A percentile compares a stretch with the other conserved stretches of the same genome.
Evolutionary conservation across 306 rosid species (phyloP).

Genomic region (Prunus campanulata): DNA sequence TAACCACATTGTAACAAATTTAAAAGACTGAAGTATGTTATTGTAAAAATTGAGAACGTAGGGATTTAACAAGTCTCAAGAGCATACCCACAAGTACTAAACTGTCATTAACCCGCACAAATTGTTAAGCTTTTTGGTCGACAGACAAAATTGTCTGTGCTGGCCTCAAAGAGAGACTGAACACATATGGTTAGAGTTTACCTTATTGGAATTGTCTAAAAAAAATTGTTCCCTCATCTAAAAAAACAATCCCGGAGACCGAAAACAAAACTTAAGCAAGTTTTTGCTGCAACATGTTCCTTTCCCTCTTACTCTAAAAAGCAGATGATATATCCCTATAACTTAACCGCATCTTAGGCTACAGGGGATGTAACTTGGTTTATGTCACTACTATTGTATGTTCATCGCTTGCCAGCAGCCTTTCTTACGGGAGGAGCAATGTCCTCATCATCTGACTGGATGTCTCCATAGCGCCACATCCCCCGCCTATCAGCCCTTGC

Average conservation of each 20-base stretch:
- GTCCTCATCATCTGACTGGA: constrained; percentile 88
- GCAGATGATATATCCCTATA: constrained; percentile 40
- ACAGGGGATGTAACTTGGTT: constrained; percentile 30
- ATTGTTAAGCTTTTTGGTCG: not conserved
- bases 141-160: constrained; percentile 34
- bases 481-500: constrained; percentile 68
- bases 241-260: constrained; percentile 15
- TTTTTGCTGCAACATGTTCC: constrained; percentile 37
- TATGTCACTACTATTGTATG: constrained; percentile 14
- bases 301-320: constrained; percentile 35
- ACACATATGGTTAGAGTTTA: constrained; percentile 21
- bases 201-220: constrained; percentile 44
- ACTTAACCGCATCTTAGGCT: constrained; percentile 30
- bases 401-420: constrained; percentile 63
- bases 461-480: constrained; percentile 92
- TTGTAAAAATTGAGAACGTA: no score
- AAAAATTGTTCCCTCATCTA: constrained; percentile 45
- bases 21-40: no score
- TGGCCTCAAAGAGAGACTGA: constrained; percentile 27
- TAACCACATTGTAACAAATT: no score
- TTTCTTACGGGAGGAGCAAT: constrained; percentile 60
- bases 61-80: no score
- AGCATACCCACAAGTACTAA: no score
- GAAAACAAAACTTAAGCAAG: constrained; percentile 55
- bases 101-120: not conserved